phyloP scores from a whole-genome alignment of 179 eudicot genomes.

The Drosera spatulata region DNA sequence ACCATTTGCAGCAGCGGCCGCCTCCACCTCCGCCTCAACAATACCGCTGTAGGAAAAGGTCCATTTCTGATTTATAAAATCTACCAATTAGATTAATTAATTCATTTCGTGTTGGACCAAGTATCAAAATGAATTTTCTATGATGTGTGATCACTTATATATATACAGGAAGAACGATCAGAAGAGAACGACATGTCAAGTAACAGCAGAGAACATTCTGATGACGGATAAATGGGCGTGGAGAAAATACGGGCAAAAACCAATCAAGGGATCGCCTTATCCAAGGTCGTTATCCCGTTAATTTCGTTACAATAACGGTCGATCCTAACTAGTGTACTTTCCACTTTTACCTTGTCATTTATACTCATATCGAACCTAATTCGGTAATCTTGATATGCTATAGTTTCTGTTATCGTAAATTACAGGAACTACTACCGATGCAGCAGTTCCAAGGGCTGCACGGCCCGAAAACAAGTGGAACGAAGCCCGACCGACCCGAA shows the following conservation, averaged over 20 bases:
- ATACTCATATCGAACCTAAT: background rate
- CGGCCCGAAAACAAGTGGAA: constrained; percentile 79
- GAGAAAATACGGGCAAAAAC: constrained; percentile 10
- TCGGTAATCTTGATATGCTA: no score
- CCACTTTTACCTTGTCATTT: background rate
- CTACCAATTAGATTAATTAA: background rate
- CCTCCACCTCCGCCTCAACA: background rate
- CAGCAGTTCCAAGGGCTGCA: constrained; percentile 57
- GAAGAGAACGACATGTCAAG: constrained; percentile 5
- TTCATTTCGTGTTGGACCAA: background rate
- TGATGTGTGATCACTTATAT: background rate
- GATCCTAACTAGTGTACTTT: background rate
- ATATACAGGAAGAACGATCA: constrained; percentile 3
- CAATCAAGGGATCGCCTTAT: constrained; percentile 9
- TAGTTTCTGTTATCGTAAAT: no score
- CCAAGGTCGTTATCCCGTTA: background rate
- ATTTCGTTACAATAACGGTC: background rate
- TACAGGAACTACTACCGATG: constrained; percentile 74
- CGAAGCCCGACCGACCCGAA: constrained; percentile 37
- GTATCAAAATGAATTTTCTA: background rate
- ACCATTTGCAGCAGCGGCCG: background rate
- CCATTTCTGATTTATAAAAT: background rate
- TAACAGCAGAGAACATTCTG: constrained; percentile 5
- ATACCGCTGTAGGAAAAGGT: constrained; percentile 2
- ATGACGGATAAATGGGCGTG: constrained; percentile 6